Base-by-base conservation (phyloP, 441 rosid species). In the Eutrema salsugineum region DNA sequence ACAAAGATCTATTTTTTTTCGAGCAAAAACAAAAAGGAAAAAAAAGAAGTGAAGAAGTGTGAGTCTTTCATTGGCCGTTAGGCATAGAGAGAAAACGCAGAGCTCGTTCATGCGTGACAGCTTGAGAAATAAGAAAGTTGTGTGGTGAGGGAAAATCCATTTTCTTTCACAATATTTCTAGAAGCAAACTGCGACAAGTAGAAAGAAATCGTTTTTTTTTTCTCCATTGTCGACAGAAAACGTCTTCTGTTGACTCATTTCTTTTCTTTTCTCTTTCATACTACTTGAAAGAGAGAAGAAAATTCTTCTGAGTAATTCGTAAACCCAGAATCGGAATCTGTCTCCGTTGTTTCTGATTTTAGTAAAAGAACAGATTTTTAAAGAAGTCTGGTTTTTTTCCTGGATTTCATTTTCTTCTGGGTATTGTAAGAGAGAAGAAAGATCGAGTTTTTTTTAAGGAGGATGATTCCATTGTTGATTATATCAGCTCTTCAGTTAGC, bases 381-480 rank as follows among this genome's bases (percentile, higher is more conserved):
- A 8, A 22, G 20, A 62, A 30, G 19, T 2, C 16, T n/a, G 35
- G 16, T 32, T 47, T 59, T 60, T 14, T 24, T 24, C 2, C 27
- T 24, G 27, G 16, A 5, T 35, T 11, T 57, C 28, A 0, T 39
- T 30, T 38, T 10, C 20, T 39, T 39, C 47, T 32, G 72, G 63
- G 47, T 14, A 5, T 53, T 53, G 54, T 11, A 19, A 58, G 6
- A 73, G 67, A 73, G 63, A 33, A 30, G 24, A 50, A 73, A 48
- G 19, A 28, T 22, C 20, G 28, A 2, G 32, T 11, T 42, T 63
- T 49, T 11, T 42, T 63, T 49, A 2, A 24, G 40, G 53, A 85
- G n/a, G 56, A 91, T 91, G 99, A 78, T 87, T 68, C 73, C 87
- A 72, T 81, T 80, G 82, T 78, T 91, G 87, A 60, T 85, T 84